Base-by-base conservation (phyloP, 2,329 filamentous ascomycete species). In the Bipolaris oryzae region DNA sequence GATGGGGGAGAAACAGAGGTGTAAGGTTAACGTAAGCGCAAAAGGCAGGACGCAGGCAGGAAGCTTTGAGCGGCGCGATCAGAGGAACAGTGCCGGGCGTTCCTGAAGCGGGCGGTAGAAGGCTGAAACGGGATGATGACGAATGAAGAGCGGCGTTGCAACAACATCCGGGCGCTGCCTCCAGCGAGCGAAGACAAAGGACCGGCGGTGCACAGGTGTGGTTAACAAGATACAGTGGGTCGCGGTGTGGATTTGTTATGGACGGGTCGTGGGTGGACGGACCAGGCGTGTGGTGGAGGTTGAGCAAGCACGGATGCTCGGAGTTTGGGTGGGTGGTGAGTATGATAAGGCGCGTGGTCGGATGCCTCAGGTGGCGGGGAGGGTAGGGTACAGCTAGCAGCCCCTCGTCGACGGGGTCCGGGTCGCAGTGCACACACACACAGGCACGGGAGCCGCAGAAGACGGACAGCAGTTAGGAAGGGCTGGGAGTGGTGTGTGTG, bases 121-220 rank as follows among this genome's bases (percentile, higher is more conserved):
- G 74, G 74, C 74, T 76, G 74, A 73, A 70, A 71, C 69, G 61
- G 62, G 62, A 63, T 72, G 72, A 73, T 72, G 71, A 72, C 70
- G 68, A 69, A 68, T 67, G 60, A 65, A 65, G 66, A 57, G 61
- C 66, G 63, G 62, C 66, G 63, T 63, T 67, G 72, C 64, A 67
- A 67, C 67, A 70, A 74, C 73, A 75, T 76, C 57, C 73, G 71
- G 67, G 67, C 55, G 50, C 61, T 57, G 65, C 57, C 59, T 57
- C 61, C 54, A 59, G 60, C 37, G 45, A 53, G 55, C 46, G 34
- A 50, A 42, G 56, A 44, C 45, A 52, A 47, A 57, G 41, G 56
- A 59, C 49, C 51, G 51, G 55, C 41, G 44, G 23, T 11, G 54
- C 51, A 18, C n/a, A 43, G 50, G 33, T 16, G 21, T 38, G 15